phyloP scores from a whole-genome alignment of 1,284 basidiomycete species.

The Bjerkandera adusta region DNA sequence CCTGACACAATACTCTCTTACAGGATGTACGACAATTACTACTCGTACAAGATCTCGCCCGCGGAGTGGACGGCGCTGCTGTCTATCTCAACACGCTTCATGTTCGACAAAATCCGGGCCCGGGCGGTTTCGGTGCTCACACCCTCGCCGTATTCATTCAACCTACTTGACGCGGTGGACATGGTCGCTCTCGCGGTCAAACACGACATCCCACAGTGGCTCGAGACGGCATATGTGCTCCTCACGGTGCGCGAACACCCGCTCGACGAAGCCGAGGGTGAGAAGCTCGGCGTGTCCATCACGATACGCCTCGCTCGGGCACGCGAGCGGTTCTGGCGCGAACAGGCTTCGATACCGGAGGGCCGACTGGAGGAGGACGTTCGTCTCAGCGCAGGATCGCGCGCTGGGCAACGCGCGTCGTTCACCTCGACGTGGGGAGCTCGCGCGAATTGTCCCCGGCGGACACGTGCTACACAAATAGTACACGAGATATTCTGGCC shows the following conservation, averaged over 20 bases:
- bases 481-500: constrained; percentile 10
- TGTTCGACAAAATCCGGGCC: constrained; percentile 21
- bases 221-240: constrained; percentile 20
- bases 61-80: constrained; percentile 22
- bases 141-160: constrained; percentile 2
- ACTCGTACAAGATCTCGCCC: constrained; percentile 7
- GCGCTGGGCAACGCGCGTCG: too few species aligned
- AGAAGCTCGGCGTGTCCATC: constrained; percentile 16
- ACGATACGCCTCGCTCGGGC: constrained; percentile 20
- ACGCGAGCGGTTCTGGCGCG: constrained; percentile 16
- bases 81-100: constrained; percentile 22
- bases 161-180: constrained; percentile 19
- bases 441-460: constrained; percentile 2
- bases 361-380: constrained; percentile 8
- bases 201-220: constrained; percentile 21
- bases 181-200: constrained; percentile 20
- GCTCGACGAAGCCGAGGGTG: constrained; percentile 17
- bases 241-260: constrained; percentile 18
- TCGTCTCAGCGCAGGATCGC: not conserved
- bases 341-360: constrained; percentile 1
- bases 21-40: constrained; percentile 24
- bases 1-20: not conserved
- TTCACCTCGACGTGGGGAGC: constrained; percentile 1
- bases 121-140: constrained; percentile 24
- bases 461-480: constrained; percentile 6